Evolutionary conservation across 1,284 basidiomycete species (phyloP).

Genomic region (Pisolithus thermaeus): DNA sequence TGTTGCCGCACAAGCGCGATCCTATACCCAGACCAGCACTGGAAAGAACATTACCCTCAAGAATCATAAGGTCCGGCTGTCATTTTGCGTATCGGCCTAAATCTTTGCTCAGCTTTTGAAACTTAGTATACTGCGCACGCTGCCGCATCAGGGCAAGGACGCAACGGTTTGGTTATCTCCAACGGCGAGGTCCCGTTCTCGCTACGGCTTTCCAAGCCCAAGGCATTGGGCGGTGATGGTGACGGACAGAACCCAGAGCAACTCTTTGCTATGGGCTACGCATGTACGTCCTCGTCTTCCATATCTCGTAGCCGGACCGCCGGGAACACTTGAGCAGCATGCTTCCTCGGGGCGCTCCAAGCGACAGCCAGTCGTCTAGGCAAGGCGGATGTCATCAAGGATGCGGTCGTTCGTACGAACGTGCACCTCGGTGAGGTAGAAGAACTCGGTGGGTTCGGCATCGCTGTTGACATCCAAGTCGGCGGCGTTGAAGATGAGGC

Average conservation of each 20-base stretch:
- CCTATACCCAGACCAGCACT: slow-evolving; percentile 2
- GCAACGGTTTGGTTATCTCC: slow-evolving; percentile 44
- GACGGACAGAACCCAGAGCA: slow-evolving; percentile 59
- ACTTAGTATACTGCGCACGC: slow-evolving; percentile 51
- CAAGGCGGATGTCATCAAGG: slow-evolving; percentile 48
- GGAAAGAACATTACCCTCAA: slow-evolving; percentile 16
- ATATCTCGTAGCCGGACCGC: neutral
- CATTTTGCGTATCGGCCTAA: neutral
- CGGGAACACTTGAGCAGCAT: slow-evolving; percentile 38
- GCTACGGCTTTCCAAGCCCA: slow-evolving; percentile 46
- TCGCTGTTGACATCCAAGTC: slow-evolving; percentile 62
- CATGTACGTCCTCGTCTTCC: slow-evolving; percentile 27
- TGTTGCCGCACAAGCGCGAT: slow-evolving; percentile 10
- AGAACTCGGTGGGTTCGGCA: slow-evolving; percentile 53
- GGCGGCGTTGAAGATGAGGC: slow-evolving; percentile 61
- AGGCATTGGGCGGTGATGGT: slow-evolving; percentile 49
- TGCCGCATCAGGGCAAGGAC: slow-evolving; percentile 46
- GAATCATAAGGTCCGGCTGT: slow-evolving; percentile 20
- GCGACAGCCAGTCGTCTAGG: slow-evolving; percentile 46
- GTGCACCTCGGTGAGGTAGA: slow-evolving; percentile 57
- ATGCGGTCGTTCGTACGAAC: slow-evolving; percentile 52
- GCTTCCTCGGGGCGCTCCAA: slow-evolving; percentile 65
- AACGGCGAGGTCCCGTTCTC: slow-evolving; percentile 35
- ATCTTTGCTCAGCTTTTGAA: neutral
- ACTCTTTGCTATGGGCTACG: slow-evolving; percentile 59